Conservation (phyloP, 2,329 filamentous ascomycete species). For the Trichothecium roseum region DNA sequence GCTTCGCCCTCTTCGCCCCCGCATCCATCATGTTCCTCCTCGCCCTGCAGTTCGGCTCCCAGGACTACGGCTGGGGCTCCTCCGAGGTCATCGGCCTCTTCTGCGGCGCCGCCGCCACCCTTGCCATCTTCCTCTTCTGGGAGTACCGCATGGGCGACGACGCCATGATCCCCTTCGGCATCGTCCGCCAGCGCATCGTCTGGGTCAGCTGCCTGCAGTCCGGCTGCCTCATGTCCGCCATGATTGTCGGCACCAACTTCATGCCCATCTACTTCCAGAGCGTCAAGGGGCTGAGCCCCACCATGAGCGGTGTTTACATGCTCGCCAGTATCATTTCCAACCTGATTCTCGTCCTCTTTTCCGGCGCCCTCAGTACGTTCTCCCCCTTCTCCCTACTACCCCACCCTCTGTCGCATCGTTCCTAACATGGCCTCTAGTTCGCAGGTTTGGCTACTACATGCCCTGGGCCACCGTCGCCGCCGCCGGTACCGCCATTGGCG, state of each 20-base stretch:
- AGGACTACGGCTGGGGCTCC: slow-evolving; percentile 17
- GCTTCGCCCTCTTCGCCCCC: slow-evolving; percentile 31
- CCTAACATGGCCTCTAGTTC: neutral
- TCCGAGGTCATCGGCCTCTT: slow-evolving; percentile 26
- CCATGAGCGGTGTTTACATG: slow-evolving; percentile 16
- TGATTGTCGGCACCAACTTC: slow-evolving; percentile 31
- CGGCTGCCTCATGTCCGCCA: slow-evolving; percentile 27
- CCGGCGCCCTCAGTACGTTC: slow-evolving; percentile 15
- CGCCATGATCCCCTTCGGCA: slow-evolving; percentile 21
- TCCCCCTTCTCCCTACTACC: neutral
- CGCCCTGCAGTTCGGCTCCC: slow-evolving; percentile 32
- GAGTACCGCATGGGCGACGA: slow-evolving; percentile 24
- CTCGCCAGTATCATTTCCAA: slow-evolving; percentile 14
- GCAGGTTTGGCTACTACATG: slow-evolving; percentile 9
- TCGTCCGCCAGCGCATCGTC: slow-evolving; percentile 7
- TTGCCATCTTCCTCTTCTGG: slow-evolving; percentile 17
- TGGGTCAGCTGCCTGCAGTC: slow-evolving; percentile 5
- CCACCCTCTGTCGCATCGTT: neutral
- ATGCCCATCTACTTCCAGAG: slow-evolving; percentile 39
- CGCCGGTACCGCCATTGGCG: slow-evolving; percentile 22
- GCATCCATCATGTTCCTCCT: slow-evolving; percentile 30
- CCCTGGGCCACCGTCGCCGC: slow-evolving; percentile 19
- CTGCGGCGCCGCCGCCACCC: slow-evolving; percentile 14
- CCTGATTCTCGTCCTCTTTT: slow-evolving; percentile 10
- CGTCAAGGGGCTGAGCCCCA: slow-evolving; percentile 21